A percentile compares a stretch with the other conserved stretches of the same genome.
These are phyloP conservation scores for Odontarrhena argentea DNA, from an alignment of 345 rosid genomes.

Conservation along the genomic window DNA sequence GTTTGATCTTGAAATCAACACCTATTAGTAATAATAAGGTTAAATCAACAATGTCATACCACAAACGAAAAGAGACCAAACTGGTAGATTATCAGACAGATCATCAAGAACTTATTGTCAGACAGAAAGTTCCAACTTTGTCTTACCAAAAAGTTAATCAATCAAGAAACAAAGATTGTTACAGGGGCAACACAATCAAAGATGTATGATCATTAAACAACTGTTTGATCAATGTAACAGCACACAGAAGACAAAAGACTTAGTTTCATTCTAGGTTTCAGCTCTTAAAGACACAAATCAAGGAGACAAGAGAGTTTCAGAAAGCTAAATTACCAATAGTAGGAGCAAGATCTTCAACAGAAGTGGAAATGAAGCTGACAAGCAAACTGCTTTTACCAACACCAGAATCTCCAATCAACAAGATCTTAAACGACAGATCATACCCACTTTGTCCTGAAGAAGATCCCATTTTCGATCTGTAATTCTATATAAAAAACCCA, in stretches of 20 bases:
- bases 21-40: slow-evolving; percentile 46
- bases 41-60: slow-evolving; percentile 8
- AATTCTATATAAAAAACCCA: slow-evolving; percentile 27
- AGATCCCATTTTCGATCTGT: slow-evolving; percentile 66
- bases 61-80: slow-evolving; percentile 23
- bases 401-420: slow-evolving; percentile 95
- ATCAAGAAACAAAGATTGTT: slow-evolving; percentile 10
- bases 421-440: slow-evolving; percentile 94
- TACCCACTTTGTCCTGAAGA: slow-evolving; percentile 66
- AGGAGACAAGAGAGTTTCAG: slow-evolving; percentile 12
- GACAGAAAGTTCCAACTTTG: slow-evolving; percentile 27
- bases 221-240: slow-evolving; percentile 23
- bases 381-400: slow-evolving; percentile 98
- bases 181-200: neutral
- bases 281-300: neutral
- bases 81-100: slow-evolving; percentile 1
- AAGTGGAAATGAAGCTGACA: slow-evolving; percentile 85
- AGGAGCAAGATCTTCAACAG: slow-evolving; percentile 78
- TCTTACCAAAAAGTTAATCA: slow-evolving; percentile 11
- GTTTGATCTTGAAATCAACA: slow-evolving; percentile 98
- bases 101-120: neutral
- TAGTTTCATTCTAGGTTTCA: slow-evolving; percentile 13
- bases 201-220: slow-evolving; percentile 2
- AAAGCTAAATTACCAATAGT: slow-evolving; percentile 63
- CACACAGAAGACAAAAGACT: neutral